Conservation (phyloP, 257 asterid species). For the Nicotiana tomentosiformis region DNA sequence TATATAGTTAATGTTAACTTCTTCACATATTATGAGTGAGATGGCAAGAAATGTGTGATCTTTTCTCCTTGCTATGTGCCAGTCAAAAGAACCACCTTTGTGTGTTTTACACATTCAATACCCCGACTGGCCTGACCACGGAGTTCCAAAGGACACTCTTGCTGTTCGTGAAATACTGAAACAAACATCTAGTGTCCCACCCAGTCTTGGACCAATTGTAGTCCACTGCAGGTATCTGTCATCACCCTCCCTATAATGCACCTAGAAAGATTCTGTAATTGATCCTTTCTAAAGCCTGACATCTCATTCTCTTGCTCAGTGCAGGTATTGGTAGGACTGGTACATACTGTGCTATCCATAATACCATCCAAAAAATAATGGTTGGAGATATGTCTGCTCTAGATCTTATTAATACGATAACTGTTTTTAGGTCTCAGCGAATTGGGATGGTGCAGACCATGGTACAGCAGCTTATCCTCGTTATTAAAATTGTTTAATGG, state of each 20-base stretch:
- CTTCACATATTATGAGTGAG: not conserved
- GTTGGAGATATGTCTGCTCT: constrained; percentile 76
- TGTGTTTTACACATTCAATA: constrained; percentile 83
- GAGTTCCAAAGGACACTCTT: constrained; percentile 75
- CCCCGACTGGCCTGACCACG: constrained; percentile 99
- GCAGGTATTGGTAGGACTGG: constrained; percentile 99
- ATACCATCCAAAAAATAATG: constrained; percentile 70
- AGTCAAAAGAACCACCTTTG: constrained; percentile 80
- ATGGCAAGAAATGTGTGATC: not conserved
- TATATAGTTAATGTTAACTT: not conserved
- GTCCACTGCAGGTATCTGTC: constrained; percentile 91
- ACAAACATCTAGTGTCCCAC: constrained; percentile 48
- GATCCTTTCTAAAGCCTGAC: constrained; percentile 6
- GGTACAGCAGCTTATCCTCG: constrained; percentile 38
- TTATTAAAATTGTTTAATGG: not conserved
- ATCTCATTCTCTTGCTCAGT: constrained; percentile 36
- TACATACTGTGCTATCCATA: constrained; percentile 79
- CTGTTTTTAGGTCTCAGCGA: constrained; percentile 74
- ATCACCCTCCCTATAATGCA: not conserved
- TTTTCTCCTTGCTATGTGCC: constrained; percentile 20
- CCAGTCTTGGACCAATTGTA: constrained; percentile 78
- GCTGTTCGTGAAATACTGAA: constrained; percentile 88
- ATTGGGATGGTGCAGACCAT: constrained; percentile 85
- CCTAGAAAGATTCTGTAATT: not conserved
- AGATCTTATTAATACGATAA: constrained; percentile 59